These are phyloP conservation scores for Mycena floridula DNA, from an alignment of 768 basidiomycete genomes.

Conservation along the genomic window DNA sequence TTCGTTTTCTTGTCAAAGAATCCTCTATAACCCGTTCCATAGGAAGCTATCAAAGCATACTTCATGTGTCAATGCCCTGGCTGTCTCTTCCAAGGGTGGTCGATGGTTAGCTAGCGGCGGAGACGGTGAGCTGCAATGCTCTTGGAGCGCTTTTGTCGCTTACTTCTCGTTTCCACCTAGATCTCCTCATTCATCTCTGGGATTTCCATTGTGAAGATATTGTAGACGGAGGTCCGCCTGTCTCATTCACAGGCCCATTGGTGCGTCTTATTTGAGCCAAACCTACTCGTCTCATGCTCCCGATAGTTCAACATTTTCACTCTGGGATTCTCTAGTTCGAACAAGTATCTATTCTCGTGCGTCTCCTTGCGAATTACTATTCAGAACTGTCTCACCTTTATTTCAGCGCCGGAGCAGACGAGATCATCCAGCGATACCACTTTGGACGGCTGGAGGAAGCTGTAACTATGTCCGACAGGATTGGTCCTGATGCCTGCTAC, in stretches of 20 bases:
- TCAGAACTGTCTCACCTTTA: constrained; percentile 3
- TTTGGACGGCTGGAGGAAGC: constrained; percentile 28
- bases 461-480: neutral
- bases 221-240: constrained; percentile 27
- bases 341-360: constrained; percentile 60
- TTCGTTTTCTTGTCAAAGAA: neutral
- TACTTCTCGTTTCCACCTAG: too few species aligned
- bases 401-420: constrained; percentile 50
- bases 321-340: constrained; percentile 63
- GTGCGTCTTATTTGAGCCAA: constrained; percentile 21
- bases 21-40: neutral
- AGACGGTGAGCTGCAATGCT: constrained; percentile 58
- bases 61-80: constrained; percentile 61
- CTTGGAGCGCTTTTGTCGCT: too few species aligned
- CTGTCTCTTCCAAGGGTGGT: constrained; percentile 55
- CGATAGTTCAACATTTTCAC: constrained; percentile 64
- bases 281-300: constrained; percentile 7
- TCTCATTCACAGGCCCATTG: constrained; percentile 39
- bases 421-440: constrained; percentile 48
- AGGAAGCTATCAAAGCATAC: constrained; percentile 40
- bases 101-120: constrained; percentile 65
- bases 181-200: constrained; percentile 54
- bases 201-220: constrained; percentile 60
- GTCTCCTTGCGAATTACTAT: constrained; percentile 19
- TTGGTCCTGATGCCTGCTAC: constrained; percentile 1